Evolutionary conservation across 108 stramenopile genomes (phyloP).

Genomic region (Cylindrotheca closterium): DNA sequence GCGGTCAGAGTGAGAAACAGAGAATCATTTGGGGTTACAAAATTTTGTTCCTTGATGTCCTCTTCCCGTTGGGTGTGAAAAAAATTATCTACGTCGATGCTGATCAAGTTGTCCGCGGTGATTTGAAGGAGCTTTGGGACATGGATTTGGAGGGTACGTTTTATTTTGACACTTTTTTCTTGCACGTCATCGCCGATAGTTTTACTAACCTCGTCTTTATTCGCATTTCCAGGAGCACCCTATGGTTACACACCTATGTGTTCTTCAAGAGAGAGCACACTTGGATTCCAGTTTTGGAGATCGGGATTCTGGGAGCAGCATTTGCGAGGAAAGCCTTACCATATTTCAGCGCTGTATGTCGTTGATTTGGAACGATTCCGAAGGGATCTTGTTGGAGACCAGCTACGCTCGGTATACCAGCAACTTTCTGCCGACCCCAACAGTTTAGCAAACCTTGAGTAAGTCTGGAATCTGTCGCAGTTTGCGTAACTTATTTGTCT

Average conservation of each 20-base stretch:
- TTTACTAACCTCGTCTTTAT: not conserved
- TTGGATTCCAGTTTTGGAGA: constrained; percentile 96
- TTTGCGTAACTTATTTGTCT: too few species aligned
- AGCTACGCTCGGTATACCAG: constrained; percentile 92
- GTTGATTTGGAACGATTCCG: constrained; percentile 95
- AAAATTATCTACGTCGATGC: constrained; percentile 97
- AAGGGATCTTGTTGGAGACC: constrained; percentile 88
- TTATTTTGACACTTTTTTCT: constrained; percentile 39
- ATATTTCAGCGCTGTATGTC: constrained; percentile 98
- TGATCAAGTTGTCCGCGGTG: constrained; percentile 97
- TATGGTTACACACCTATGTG: constrained; percentile 99
- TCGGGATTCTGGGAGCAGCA: constrained; percentile 95
- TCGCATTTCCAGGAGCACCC: constrained; percentile 13
- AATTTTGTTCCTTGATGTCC: constrained; percentile 98
- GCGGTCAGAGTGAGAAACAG: constrained; percentile 96
- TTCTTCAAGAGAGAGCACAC: constrained; percentile 84
- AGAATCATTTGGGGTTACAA: constrained; percentile 99
- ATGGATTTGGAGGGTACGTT: constrained; percentile 81
- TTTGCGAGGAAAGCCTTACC: constrained; percentile 88
- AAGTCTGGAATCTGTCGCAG: too few species aligned
- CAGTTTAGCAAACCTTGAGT: constrained; percentile 91
- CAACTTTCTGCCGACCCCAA: constrained; percentile 93
- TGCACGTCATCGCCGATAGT: not conserved
- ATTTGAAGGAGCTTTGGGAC: constrained; percentile 96
- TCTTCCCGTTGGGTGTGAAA: constrained; percentile 95